Conservation (phyloP, 2,329 filamentous ascomycete genomes). For the Curvularia eragrostidis region DNA sequence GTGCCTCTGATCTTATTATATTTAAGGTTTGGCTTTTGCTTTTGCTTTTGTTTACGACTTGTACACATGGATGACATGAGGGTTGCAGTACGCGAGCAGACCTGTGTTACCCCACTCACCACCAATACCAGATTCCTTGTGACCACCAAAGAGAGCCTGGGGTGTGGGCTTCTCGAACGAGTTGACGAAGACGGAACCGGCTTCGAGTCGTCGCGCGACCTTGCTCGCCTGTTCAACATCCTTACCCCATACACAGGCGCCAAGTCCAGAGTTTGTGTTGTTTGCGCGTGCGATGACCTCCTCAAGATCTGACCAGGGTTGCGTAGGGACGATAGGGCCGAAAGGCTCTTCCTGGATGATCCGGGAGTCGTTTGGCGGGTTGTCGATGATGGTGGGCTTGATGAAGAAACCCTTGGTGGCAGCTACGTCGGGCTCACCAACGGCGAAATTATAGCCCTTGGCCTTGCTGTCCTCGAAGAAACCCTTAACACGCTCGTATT, state of each 20-base stretch:
- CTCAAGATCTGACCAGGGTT: constrained; percentile 67
- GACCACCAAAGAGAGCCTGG: constrained; percentile 70
- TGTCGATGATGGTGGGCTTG: constrained; percentile 65
- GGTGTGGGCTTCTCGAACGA: constrained; percentile 57
- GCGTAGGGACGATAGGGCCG: constrained; percentile 69
- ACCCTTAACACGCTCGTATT: constrained; percentile 66
- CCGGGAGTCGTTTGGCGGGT: constrained; percentile 63
- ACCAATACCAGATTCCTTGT: constrained; percentile 79
- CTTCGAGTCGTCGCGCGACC: constrained; percentile 58
- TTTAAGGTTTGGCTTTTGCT: neutral
- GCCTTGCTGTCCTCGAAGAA: constrained; percentile 64
- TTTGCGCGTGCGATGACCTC: constrained; percentile 59
- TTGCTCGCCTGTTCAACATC: constrained; percentile 55
- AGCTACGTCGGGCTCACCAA: constrained; percentile 52
- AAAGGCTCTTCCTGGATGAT: constrained; percentile 69
- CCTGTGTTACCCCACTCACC: constrained; percentile 65
- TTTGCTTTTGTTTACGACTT: constrained; percentile 35
- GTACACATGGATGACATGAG: constrained; percentile 57
- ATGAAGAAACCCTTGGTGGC: constrained; percentile 63
- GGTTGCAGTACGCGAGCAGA: constrained; percentile 56
- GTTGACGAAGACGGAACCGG: constrained; percentile 66
- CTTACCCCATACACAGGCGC: constrained; percentile 58
- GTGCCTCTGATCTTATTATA: neutral
- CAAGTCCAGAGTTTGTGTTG: constrained; percentile 58
- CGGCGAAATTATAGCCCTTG: constrained; percentile 61